A percentile compares a stretch with the other conserved stretches of the same genome.
These are phyloP conservation scores for Mitragyna speciosa DNA, from an alignment of 257 asterid species.

Conservation along the genomic window DNA sequence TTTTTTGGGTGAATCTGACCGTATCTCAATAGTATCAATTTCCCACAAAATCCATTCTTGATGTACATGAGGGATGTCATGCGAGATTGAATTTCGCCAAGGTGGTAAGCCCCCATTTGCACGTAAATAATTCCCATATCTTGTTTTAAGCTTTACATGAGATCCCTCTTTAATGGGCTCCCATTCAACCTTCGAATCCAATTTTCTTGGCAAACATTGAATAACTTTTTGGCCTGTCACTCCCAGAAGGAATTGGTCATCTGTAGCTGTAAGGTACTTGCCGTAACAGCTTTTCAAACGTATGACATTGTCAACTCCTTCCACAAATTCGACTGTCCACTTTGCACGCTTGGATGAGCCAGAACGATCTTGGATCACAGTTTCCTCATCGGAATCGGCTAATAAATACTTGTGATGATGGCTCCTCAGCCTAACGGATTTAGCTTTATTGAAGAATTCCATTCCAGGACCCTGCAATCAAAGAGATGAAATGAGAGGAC, in stretches of 20 bases:
- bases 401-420: constrained; percentile 43
- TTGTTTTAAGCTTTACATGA: constrained; percentile 56
- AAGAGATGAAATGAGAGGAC: too few species aligned
- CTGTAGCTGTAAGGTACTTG: constrained; percentile 62
- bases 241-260: constrained; percentile 60
- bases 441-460: too few species aligned
- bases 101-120: constrained; percentile 95
- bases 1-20: constrained; percentile 42
- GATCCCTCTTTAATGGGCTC: constrained; percentile 73
- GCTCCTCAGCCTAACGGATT: too few species aligned
- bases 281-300: constrained; percentile 75
- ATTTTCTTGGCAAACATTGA: constrained; percentile 56
- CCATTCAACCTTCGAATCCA: constrained; percentile 77
- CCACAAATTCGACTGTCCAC: constrained; percentile 78
- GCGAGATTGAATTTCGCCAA: constrained; percentile 88
- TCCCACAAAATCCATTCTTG: constrained; percentile 78
- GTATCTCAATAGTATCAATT: constrained; percentile 53
- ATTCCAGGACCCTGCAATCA: too few species aligned
- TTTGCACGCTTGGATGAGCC: constrained; percentile 44
- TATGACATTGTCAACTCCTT: constrained; percentile 47
- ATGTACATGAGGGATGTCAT: constrained; percentile 75
- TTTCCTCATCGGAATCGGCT: constrained; percentile 65
- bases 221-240: constrained; percentile 66
- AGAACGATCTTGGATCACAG: constrained; percentile 62
- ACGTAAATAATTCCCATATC: constrained; percentile 77